These are phyloP conservation scores for Syzygium oleosum DNA, from an alignment of 345 rosid species.

Conservation along the genomic window DNA sequence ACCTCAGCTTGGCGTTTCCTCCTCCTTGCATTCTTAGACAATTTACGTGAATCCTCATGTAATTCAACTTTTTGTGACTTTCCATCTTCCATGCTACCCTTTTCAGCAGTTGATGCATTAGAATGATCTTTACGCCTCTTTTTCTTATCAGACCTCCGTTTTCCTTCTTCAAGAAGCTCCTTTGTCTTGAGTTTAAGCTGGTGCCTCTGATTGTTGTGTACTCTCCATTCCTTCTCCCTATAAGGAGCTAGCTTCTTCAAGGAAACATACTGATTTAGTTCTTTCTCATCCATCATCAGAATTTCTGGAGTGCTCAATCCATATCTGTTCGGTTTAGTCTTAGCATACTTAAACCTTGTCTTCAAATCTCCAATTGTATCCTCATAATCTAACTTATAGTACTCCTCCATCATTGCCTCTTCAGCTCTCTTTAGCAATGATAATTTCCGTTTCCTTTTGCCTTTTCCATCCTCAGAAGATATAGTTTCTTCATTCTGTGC, in stretches of 20 bases:
- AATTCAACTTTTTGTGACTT: constrained; percentile 11
- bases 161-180: constrained; percentile 27
- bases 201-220: constrained; percentile 32
- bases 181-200: constrained; percentile 39
- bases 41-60: constrained; percentile 11
- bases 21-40: constrained; percentile 57
- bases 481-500: constrained; percentile 5
- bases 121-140: constrained; percentile 14
- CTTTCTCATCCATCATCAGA: constrained; percentile 49
- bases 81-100: constrained; percentile 10
- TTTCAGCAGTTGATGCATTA: constrained; percentile 3
- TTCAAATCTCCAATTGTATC: constrained; percentile 78
- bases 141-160: constrained; percentile 33
- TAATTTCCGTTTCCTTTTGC: constrained; percentile 61
- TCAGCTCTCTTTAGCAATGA: constrained; percentile 56
- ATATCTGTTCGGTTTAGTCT: constrained; percentile 54
- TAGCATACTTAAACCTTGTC: constrained; percentile 84
- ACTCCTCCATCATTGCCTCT: constrained; percentile 82
- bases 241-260: constrained; percentile 80
- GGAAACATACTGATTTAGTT: constrained; percentile 80
- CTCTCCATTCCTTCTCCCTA: constrained; percentile 73
- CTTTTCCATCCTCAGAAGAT: constrained; percentile 33
- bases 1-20: constrained; percentile 43
- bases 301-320: constrained; percentile 58
- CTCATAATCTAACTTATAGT: constrained; percentile 87